Percentiles rank a stretch among this genome's conserved stretches.
Evolutionary conservation across 2,329 filamentous ascomycete species (phyloP).

Genomic region (Aphanocladium album): DNA sequence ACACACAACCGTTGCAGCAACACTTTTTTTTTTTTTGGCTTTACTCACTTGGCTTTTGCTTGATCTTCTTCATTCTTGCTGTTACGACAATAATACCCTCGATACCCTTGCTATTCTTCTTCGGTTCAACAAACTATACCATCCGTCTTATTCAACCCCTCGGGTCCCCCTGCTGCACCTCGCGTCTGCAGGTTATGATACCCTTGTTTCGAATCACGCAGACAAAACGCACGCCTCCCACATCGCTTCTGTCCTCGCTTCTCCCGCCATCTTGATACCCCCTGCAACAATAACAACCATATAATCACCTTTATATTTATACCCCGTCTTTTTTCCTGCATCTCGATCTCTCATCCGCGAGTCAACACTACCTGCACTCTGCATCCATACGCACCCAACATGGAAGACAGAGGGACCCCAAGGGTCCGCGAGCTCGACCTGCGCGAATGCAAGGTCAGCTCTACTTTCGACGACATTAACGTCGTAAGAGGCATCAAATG

Average conservation of each 20-base stretch:
- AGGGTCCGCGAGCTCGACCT: slow-evolving; percentile 34
- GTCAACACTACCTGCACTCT: slow-evolving; percentile 15
- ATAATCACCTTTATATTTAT: slow-evolving; percentile 5
- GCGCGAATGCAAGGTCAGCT: slow-evolving; percentile 36
- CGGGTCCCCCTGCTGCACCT: background rate
- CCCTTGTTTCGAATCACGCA: slow-evolving; percentile 10
- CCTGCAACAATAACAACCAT: background rate
- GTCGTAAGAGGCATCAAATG: slow-evolving; percentile 53
- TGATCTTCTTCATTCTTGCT: slow-evolving; percentile 11
- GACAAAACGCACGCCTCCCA: background rate
- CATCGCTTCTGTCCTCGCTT: background rate
- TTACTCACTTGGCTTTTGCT: background rate
- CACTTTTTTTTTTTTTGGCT: background rate
- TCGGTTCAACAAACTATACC: background rate
- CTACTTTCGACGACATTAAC: slow-evolving; percentile 51
- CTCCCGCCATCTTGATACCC: background rate
- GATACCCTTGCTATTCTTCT: background rate
- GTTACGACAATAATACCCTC: background rate
- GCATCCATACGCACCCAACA: slow-evolving; percentile 8
- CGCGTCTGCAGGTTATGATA: slow-evolving; percentile 8
- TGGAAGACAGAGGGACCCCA: slow-evolving; percentile 17
- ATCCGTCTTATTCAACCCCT: background rate
- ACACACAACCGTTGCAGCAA: background rate
- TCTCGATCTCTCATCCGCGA: slow-evolving; percentile 1
- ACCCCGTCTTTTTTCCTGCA: slow-evolving; percentile 2